Evolutionary conservation across 495 filamentous ascomycete genomes (phyloP).

Genomic region (Penicillium egyptiacum): DNA sequence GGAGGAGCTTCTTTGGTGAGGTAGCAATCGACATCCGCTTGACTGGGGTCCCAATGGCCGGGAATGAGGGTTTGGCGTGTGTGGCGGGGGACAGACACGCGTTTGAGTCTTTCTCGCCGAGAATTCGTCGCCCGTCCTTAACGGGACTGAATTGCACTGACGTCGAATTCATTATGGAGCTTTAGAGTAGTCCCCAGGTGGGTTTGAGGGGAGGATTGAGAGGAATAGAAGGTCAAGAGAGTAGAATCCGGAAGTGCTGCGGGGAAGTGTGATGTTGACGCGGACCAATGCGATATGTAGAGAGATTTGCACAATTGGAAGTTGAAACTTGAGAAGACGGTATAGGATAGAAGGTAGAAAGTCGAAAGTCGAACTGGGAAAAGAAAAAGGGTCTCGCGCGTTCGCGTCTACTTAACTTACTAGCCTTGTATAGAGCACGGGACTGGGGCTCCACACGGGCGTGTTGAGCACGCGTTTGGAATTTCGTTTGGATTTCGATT

Average conservation of each 20-base stretch:
- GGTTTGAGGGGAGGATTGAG: neutral
- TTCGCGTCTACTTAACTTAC: slow-evolving; percentile 35
- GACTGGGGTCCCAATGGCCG: slow-evolving; percentile 29
- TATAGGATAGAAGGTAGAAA: slow-evolving; percentile 2
- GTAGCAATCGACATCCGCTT: slow-evolving; percentile 34
- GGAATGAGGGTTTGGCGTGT: slow-evolving; percentile 28
- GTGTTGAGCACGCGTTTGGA: slow-evolving; percentile 34
- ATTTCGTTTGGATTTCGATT: slow-evolving; percentile 15
- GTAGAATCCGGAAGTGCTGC: neutral
- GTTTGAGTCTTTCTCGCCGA: slow-evolving; percentile 48
- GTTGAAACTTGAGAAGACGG: neutral
- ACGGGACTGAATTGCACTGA: slow-evolving; percentile 36
- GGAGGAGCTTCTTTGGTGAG: slow-evolving; percentile 41
- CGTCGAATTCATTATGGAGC: slow-evolving; percentile 31
- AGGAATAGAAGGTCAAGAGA: neutral
- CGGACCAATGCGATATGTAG: neutral
- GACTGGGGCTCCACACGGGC: slow-evolving; percentile 28
- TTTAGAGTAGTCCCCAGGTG: neutral
- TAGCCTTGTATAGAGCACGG: slow-evolving; percentile 35
- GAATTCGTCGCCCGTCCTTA: slow-evolving; percentile 46
- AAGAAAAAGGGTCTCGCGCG: slow-evolving; percentile 27
- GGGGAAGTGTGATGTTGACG: slow-evolving; percentile 6
- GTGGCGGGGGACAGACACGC: slow-evolving; percentile 46
- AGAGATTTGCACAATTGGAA: neutral
- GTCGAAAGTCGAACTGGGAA: slow-evolving; percentile 1